Percentiles rank a stretch among this genome's conserved stretches.
phyloP scores from a whole-genome alignment of 2,329 filamentous ascomycete species.

The Bipolaris oryzae region DNA sequence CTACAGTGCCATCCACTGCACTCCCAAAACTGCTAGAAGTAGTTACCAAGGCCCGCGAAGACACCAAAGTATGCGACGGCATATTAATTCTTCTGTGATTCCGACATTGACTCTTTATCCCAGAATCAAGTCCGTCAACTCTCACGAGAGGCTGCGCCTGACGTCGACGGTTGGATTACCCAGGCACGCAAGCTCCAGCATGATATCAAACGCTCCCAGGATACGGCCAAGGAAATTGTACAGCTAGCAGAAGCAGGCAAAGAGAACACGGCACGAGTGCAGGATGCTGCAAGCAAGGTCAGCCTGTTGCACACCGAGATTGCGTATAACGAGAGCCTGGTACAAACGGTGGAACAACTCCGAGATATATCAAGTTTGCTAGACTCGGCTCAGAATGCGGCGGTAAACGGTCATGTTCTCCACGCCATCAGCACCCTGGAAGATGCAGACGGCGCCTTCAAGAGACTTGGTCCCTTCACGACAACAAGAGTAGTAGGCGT shows the following conservation, averaged over 20 bases:
- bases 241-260: conserved; percentile 74
- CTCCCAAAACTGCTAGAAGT: conserved; percentile 58
- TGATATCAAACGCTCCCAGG: conserved; percentile 81
- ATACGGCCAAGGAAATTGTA: conserved; percentile 80
- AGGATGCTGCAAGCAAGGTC: conserved; percentile 64
- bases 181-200: conserved; percentile 84
- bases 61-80: conserved; percentile 55
- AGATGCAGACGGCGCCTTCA: conserved; percentile 60
- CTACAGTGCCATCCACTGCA: conserved; percentile 56
- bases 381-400: conserved; percentile 53
- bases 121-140: conserved; percentile 75
- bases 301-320: conserved; percentile 64
- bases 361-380: conserved; percentile 58
- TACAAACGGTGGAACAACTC: conserved; percentile 58
- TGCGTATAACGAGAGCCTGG: conserved; percentile 62
- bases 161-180: conserved; percentile 84
- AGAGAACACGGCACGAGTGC: conserved; percentile 66
- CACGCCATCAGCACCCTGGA: conserved; percentile 57
- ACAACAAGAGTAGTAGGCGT: conserved; percentile 68
- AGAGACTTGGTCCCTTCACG: conserved; percentile 64
- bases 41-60: conserved; percentile 58
- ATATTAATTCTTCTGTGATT: neutral
- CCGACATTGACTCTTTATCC: conserved; percentile 13
- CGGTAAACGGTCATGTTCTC: conserved; percentile 53
- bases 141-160: conserved; percentile 76